Percentiles rank a stretch among this genome's conserved stretches.
phyloP scores from a whole-genome alignment of 2,329 filamentous ascomycete genomes.

The Fusarium cicatricum region DNA sequence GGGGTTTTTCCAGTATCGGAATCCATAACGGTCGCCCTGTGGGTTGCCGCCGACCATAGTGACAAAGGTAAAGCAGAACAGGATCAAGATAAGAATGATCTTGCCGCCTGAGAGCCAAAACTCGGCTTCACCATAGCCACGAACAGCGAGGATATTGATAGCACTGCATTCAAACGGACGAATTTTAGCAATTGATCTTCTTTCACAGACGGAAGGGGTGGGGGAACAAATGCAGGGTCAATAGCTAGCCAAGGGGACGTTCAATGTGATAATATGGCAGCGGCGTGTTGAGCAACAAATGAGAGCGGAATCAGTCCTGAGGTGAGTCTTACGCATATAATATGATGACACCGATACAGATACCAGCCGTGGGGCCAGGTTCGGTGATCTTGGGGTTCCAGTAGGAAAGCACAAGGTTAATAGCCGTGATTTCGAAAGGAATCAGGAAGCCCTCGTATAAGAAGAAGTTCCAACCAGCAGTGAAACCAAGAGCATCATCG shows the following conservation, averaged over 20 bases:
- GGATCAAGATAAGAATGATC: constrained; percentile 70
- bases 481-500: constrained; percentile 70
- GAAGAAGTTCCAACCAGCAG: constrained; percentile 56
- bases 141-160: constrained; percentile 72
- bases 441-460: constrained; percentile 55
- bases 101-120: constrained; percentile 73
- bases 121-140: constrained; percentile 75
- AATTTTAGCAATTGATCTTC: constrained; percentile 42
- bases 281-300: constrained; percentile 10
- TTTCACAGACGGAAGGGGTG: neutral
- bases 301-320: constrained; percentile 1
- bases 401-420: constrained; percentile 54
- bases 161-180: constrained; percentile 46
- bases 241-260: neutral
- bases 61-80: constrained; percentile 80
- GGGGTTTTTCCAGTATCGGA: constrained; percentile 68
- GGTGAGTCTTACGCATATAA: constrained; percentile 61
- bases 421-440: constrained; percentile 54
- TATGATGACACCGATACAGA: constrained; percentile 64
- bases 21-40: constrained; percentile 71
- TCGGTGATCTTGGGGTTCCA: constrained; percentile 57
- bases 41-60: constrained; percentile 84
- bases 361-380: constrained; percentile 71
- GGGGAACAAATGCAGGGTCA: constrained; percentile 9
- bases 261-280: constrained; percentile 2